These are phyloP conservation scores for Colletotrichum chlorophyti DNA, from an alignment of 2,329 filamentous ascomycete species.

Conservation along the genomic window DNA sequence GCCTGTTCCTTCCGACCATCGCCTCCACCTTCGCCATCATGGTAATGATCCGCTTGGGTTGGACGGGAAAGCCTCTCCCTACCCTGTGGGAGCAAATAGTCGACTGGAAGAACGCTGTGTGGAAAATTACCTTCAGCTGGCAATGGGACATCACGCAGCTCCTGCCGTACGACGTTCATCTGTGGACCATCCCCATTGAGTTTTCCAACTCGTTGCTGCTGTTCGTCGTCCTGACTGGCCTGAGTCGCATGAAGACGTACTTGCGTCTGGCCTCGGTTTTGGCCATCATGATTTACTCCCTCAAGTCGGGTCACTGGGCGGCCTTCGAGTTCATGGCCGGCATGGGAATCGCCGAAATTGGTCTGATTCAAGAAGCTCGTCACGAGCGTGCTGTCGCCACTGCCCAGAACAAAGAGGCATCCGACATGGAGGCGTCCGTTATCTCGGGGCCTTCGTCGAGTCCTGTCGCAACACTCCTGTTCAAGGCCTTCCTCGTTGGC, in stretches of 20 bases:
- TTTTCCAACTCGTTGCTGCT: constrained; percentile 53
- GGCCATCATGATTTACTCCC: constrained; percentile 44
- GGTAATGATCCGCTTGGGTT: constrained; percentile 39
- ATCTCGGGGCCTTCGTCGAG: neutral
- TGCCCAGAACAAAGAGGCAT: constrained; percentile 28
- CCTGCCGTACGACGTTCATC: constrained; percentile 47
- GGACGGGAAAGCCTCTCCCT: constrained; percentile 35
- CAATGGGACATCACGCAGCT: constrained; percentile 36
- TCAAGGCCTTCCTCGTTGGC: constrained; percentile 32
- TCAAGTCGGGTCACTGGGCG: constrained; percentile 48
- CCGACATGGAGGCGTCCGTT: constrained; percentile 14
- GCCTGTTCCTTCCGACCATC: constrained; percentile 53
- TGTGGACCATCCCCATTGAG: constrained; percentile 58
- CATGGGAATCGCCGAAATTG: constrained; percentile 52
- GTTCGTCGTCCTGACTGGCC: constrained; percentile 45
- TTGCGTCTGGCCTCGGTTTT: constrained; percentile 40
- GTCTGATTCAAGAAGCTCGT: constrained; percentile 40
- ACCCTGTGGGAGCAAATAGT: constrained; percentile 34
- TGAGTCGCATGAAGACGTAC: constrained; percentile 41
- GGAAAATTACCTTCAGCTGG: constrained; percentile 36
- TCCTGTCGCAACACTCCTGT: constrained; percentile 27
- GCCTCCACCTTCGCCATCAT: constrained; percentile 49
- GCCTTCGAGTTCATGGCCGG: constrained; percentile 54
- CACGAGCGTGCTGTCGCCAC: constrained; percentile 1
- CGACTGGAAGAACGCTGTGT: constrained; percentile 36